Evolutionary conservation across 23 red algal species (phyloP), one percentile per base, ranked within the genome.

Genomic region (Gracilaria gracilis): DNA sequence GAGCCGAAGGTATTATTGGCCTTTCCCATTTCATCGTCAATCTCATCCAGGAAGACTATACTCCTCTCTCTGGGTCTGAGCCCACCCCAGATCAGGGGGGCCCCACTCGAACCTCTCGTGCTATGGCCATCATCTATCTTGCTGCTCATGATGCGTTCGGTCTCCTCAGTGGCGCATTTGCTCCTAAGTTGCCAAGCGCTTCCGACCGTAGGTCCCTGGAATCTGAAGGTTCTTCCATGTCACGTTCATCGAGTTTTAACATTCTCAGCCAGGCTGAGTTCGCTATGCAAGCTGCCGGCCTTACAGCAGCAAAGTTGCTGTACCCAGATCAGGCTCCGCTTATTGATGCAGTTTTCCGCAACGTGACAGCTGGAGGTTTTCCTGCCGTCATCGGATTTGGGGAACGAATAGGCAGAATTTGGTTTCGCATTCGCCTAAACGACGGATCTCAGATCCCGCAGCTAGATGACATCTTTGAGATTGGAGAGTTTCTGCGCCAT

Each of bases 111-210:
- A 81, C 77, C 5, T 58, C 77, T 34, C 77, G 77, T 59, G 77
- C 77, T 27, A 55, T 81, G 77, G 77, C 77, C 1, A 81, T 81
- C n/a, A 55, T 55, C 48, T 81, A 46, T 48, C 31, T 58, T n/a
- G 77, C 77, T 49, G 77, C 77, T n/a, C 77, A 81, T 54, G 77
- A 81, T 49, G 77, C 77, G 2, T 81, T 58, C 48, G 44, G 24
- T 5, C 8, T 81, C 25, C 17, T 53, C 49, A 55, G 38, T 55
- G 77, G 77, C 20, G 77, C 49, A 1, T 81, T 81, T 36, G 77
- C 23, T 12, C 49, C 55, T 0, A 50, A 58, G 16, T n/a, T 81
- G 49, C 16, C 25, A 3, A 4, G 23, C 2, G 1, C 20, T 0
- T 14, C 11, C 24, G 49, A 21, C 1, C n/a, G n/a, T n/a, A n/a